Conservation (phyloP, 345 rosid species). For the Aquilaria yunnanensis region DNA sequence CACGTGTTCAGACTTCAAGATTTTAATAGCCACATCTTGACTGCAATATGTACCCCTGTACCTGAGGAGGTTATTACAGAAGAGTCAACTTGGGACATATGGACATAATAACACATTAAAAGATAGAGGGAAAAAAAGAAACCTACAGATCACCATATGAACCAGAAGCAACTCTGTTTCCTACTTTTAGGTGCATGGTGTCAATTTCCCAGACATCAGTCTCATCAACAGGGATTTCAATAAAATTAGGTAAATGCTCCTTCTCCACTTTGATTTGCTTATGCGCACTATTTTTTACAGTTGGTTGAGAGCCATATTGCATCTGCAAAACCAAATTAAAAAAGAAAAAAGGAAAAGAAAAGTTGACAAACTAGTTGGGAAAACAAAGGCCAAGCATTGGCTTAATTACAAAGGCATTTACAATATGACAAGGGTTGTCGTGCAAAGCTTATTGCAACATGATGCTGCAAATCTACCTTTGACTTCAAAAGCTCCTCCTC, state of each 20-base stretch:
- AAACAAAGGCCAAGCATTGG: too few relatives aligned
- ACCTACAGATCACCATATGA: constrained; percentile 89
- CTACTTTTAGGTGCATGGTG: constrained; percentile 61
- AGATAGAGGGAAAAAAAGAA: constrained; percentile 11
- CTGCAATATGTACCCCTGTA: constrained; percentile 81
- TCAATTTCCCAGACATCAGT: constrained; percentile 98
- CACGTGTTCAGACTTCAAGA: constrained; percentile 80
- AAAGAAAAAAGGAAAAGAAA: constrained; percentile 23
- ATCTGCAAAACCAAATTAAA: constrained; percentile 41
- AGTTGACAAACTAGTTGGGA: background rate
- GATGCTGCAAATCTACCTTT: constrained; percentile 45
- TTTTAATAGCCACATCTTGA: constrained; percentile 95
- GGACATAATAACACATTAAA: background rate
- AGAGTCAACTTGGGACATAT: constrained; percentile 11
- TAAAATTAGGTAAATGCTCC: constrained; percentile 45
- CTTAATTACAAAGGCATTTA: too few relatives aligned
- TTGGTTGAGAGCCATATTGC: constrained; percentile 37
- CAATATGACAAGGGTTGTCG: too few relatives aligned
- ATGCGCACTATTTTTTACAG: constrained; percentile 28
- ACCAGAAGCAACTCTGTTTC: constrained; percentile 79
- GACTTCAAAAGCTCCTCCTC: constrained; percentile 63
- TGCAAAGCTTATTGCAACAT: too few relatives aligned
- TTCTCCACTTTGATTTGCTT: constrained; percentile 33
- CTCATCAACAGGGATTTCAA: constrained; percentile 87
- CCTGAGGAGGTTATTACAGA: constrained; percentile 31